A percentile compares a stretch with the other conserved stretches of the same genome.
phyloP scores from a whole-genome alignment of 1,284 basidiomycete genomes.

The Leccinum olivaceoglutinosum region DNA sequence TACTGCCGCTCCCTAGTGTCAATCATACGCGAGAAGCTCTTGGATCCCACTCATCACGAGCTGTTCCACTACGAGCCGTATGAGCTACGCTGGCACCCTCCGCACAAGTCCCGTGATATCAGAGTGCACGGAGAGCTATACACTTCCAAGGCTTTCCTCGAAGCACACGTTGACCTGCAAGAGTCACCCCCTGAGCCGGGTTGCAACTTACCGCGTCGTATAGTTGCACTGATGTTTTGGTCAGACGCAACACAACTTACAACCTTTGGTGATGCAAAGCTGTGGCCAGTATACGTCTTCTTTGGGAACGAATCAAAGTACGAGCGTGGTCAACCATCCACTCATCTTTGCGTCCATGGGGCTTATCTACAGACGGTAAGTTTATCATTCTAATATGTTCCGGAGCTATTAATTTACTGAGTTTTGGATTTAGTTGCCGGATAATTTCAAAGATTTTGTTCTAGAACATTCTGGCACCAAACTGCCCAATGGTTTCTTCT shows the following conservation, averaged over 20 bases:
- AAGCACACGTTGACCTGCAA: neutral
- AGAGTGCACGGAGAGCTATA: neutral
- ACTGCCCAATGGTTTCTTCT: neutral
- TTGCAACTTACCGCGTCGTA: neutral
- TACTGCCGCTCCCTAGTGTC: neutral
- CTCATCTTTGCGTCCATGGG: neutral
- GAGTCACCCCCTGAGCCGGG: neutral
- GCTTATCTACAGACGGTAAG: neutral
- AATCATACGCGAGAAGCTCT: neutral
- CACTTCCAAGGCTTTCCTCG: neutral
- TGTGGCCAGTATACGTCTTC: neutral
- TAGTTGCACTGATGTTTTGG: neutral
- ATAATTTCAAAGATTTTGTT: neutral
- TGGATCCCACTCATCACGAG: neutral
- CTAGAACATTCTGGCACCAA: neutral
- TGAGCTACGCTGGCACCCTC: neutral
- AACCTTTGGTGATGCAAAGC: neutral
- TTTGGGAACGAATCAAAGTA: neutral
- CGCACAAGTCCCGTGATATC: neutral
- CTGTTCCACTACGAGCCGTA: neutral
- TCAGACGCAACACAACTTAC: neutral
- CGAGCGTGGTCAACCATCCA: neutral
- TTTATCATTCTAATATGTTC: neutral
- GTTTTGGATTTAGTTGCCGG: neutral
- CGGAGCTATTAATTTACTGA: neutral